phyloP scores from a whole-genome alignment of 1,284 basidiomycete species.

The Pseudozyma sp. region DNA sequence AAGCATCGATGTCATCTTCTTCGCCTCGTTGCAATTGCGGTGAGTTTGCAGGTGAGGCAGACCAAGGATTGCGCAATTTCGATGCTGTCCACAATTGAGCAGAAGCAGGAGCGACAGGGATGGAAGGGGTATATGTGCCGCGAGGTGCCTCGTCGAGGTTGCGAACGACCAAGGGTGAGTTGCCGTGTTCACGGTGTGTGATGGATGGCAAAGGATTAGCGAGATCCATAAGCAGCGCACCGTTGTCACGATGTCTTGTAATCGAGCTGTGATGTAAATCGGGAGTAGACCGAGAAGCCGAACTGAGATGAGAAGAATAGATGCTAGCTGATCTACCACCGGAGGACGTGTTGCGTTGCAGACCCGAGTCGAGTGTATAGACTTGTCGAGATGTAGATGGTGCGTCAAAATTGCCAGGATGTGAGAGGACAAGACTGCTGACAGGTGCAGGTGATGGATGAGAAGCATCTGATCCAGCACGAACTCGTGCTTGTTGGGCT shows the following conservation, averaged over 20 bases:
- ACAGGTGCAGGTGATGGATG: constrained; percentile 28
- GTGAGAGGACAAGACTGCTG: constrained; percentile 32
- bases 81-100: constrained; percentile 18
- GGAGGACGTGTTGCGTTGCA: constrained; percentile 24
- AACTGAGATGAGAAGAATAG: constrained; percentile 47
- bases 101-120: constrained; percentile 25
- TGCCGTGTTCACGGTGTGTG: constrained; percentile 6
- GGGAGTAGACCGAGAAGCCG: constrained; percentile 41
- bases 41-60: not conserved
- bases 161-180: constrained; percentile 40
- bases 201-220: constrained; percentile 24
- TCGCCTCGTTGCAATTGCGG: constrained; percentile 34
- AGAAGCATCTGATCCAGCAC: constrained; percentile 26
- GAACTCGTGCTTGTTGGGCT: constrained; percentile 26
- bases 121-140: constrained; percentile 45
- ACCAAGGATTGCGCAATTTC: constrained; percentile 37
- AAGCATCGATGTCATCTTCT: constrained; percentile 44
- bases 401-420: not conserved
- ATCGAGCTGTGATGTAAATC: constrained; percentile 34
- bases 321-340: constrained; percentile 23
- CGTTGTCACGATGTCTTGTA: constrained; percentile 39
- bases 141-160: constrained; percentile 56
- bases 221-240: constrained; percentile 34
- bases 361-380: constrained; percentile 40
- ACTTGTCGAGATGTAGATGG: constrained; percentile 18